phyloP scores from a whole-genome alignment of 1,284 basidiomycete genomes.

The Leccinum griseonigrum region DNA sequence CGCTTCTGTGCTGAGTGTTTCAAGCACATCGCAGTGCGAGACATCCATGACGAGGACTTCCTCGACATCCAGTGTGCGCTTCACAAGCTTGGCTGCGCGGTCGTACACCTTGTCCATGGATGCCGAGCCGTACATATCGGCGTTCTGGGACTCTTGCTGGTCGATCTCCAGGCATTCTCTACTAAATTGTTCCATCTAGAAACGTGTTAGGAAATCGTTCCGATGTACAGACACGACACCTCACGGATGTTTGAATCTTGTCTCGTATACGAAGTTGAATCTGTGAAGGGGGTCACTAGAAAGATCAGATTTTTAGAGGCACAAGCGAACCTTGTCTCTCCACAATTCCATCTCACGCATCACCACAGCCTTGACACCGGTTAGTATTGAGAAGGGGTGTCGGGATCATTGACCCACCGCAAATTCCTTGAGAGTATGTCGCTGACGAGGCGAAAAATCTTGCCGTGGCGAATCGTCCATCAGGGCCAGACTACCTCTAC shows the following conservation, averaged over 20 bases:
- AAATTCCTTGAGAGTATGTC: constrained; percentile 94
- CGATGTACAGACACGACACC: constrained; percentile 22
- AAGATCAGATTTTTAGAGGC: background rate
- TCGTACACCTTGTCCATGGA: constrained; percentile 89
- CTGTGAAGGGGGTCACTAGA: constrained; percentile 34
- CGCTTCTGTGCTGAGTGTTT: constrained; percentile 67
- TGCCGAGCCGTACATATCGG: constrained; percentile 35
- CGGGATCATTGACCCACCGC: constrained; percentile 45
- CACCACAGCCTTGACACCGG: constrained; percentile 61
- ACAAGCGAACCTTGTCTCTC: constrained; percentile 78
- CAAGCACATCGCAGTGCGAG: constrained; percentile 85
- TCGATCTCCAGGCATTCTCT: constrained; percentile 94
- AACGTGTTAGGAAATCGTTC: constrained; percentile 1
- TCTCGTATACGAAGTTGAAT: constrained; percentile 90
- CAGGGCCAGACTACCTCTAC: constrained; percentile 62
- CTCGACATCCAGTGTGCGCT: constrained; percentile 87
- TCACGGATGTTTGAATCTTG: constrained; percentile 83
- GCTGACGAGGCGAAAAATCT: constrained; percentile 86
- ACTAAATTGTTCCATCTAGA: constrained; percentile 90
- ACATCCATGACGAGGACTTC: constrained; percentile 92
- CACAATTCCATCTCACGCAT: constrained; percentile 96
- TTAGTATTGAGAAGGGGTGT: constrained; percentile 8
- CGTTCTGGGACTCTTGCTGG: constrained; percentile 42
- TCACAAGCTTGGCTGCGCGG: constrained; percentile 84
- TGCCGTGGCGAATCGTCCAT: constrained; percentile 82